Evolutionary conservation across 2,329 filamentous ascomycete genomes (phyloP).

Genomic region (Taxawa tesnikishii): DNA sequence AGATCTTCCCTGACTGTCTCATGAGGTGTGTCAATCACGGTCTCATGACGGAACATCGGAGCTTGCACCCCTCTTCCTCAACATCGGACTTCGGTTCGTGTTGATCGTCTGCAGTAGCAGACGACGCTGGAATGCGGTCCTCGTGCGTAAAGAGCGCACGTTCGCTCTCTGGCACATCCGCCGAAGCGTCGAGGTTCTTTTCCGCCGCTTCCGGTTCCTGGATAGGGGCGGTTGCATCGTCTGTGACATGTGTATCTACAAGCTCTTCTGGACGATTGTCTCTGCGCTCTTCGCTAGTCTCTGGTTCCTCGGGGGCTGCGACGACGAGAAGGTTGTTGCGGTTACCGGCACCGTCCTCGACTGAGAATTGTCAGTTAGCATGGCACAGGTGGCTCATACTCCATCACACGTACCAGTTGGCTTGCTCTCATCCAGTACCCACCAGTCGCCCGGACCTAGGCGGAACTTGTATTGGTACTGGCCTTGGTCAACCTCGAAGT

Average conservation of each 20-base stretch:
- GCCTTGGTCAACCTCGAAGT: conserved; percentile 42
- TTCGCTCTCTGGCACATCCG: conserved; percentile 3
- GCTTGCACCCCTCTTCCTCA: too few relatives aligned
- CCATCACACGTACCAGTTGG: conserved; percentile 40
- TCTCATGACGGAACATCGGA: too few relatives aligned
- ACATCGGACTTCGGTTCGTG: too few relatives aligned
- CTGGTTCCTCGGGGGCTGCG: conserved; percentile 8
- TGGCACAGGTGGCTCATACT: neutral
- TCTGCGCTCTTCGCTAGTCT: neutral
- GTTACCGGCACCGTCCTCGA: conserved; percentile 39
- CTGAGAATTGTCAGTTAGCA: conserved; percentile 16
- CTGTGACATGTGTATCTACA: neutral
- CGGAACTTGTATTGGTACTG: conserved; percentile 67
- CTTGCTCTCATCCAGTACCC: conserved; percentile 52
- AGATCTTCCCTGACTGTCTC: too few relatives aligned
- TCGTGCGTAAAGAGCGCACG: conserved; percentile 5
- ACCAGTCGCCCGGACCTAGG: conserved; percentile 54
- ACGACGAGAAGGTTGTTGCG: conserved; percentile 39
- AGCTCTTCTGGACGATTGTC: too few relatives aligned
- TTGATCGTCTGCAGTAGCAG: too few relatives aligned
- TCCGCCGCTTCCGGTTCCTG: neutral
- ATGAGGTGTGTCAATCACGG: too few relatives aligned
- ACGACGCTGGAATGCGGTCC: too few relatives aligned
- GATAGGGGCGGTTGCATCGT: conserved; percentile 1
- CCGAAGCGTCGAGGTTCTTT: conserved; percentile 3